Percentiles rank a stretch among this genome's conserved stretches.
Conservation (phyloP, 768 basidiomycete species). For the Terana coerulea region DNA sequence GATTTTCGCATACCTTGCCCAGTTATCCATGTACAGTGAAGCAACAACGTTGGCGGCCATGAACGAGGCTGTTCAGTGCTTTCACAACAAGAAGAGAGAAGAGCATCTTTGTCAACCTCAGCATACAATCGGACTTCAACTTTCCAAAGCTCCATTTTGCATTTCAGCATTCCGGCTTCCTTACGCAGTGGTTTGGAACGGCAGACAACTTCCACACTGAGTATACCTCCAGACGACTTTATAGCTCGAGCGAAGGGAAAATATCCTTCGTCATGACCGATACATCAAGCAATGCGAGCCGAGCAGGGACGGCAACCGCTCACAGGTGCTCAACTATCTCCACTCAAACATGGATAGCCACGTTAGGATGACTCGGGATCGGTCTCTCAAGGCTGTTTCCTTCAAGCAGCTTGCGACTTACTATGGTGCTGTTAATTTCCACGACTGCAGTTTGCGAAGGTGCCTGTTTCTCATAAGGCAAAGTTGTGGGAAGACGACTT, state of each 20-base stretch:
- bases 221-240: conserved; percentile 33
- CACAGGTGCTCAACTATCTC: not conserved
- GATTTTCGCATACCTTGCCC: conserved; percentile 25
- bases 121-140: conserved; percentile 16
- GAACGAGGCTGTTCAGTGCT: too few relatives aligned
- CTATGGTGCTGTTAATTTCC: conserved; percentile 29
- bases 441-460: conserved; percentile 18
- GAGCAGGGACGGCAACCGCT: conserved; percentile 1
- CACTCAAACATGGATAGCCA: conserved; percentile 8
- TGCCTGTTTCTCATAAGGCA: conserved; percentile 32
- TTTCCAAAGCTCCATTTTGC: conserved; percentile 22
- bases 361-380: conserved; percentile 25
- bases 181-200: conserved; percentile 16
- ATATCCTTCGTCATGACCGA: conserved; percentile 22
- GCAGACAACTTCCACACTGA: conserved; percentile 22
- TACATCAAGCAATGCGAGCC: conserved; percentile 24
- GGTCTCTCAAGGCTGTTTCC: conserved; percentile 20
- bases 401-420: conserved; percentile 17
- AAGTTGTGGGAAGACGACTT: conserved; percentile 25
- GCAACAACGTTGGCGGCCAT: too few relatives aligned
- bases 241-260: conserved; percentile 34
- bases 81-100: too few relatives aligned
- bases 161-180: conserved; percentile 10
- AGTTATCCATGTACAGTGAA: conserved; percentile 20
- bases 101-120: too few relatives aligned